phyloP scores from a whole-genome alignment of 2,329 filamentous ascomycete genomes.

The Trichoderma lentiforme region DNA sequence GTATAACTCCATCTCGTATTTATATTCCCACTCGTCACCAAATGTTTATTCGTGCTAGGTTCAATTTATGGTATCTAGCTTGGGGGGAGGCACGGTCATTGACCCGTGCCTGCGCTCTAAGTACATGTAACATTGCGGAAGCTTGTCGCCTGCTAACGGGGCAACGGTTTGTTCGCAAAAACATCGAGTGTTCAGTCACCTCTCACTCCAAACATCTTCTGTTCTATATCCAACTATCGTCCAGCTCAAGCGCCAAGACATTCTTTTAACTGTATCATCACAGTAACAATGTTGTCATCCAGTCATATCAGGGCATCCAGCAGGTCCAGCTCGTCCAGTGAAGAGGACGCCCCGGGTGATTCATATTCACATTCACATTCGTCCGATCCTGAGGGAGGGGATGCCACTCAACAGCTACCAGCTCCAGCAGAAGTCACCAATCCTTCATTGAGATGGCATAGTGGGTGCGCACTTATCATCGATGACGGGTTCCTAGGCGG shows the following conservation, averaged over 20 bases:
- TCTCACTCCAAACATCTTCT: background rate
- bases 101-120: background rate
- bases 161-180: background rate
- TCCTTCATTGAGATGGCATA: background rate
- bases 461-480: background rate
- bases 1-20: background rate
- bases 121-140: background rate
- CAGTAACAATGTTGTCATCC: background rate
- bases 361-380: background rate
- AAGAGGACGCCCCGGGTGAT: background rate
- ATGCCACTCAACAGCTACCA: background rate
- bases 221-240: background rate
- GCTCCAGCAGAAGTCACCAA: background rate
- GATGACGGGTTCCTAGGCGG: background rate
- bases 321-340: background rate
- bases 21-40: background rate
- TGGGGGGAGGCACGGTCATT: background rate
- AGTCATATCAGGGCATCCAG: background rate
- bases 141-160: background rate
- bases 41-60: background rate
- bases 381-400: background rate
- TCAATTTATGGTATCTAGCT: background rate
- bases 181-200: background rate
- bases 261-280: background rate
- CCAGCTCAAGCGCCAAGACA: background rate